A percentile compares a stretch with the other conserved stretches of the same genome.
Conservation (phyloP, 2,329 filamentous ascomycete genomes). For the Penicillium sp. region DNA sequence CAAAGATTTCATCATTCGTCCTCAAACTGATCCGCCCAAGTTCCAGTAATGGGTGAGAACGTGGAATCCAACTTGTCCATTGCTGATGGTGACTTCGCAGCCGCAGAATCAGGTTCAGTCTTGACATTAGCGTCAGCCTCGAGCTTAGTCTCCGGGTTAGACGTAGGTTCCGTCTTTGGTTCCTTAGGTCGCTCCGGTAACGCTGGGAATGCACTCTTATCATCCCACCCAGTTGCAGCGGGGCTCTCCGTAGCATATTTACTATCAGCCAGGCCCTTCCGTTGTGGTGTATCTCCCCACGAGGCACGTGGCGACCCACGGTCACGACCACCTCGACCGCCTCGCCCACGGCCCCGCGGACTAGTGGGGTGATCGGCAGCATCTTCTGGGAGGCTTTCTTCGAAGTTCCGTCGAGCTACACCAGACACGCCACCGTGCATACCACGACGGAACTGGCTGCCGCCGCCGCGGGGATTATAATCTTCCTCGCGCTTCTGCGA, state of each 20-base stretch:
- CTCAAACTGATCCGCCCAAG: slow-evolving; percentile 37
- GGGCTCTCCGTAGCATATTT: slow-evolving; percentile 13
- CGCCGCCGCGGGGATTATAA: slow-evolving; percentile 43
- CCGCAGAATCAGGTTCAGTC: not conserved
- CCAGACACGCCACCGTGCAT: slow-evolving; percentile 51
- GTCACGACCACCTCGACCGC: slow-evolving; percentile 27
- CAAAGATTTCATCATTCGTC: slow-evolving; percentile 9
- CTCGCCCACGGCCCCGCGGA: slow-evolving; percentile 32
- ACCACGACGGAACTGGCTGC: slow-evolving; percentile 48
- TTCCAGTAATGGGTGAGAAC: slow-evolving; percentile 30
- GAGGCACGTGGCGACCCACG: slow-evolving; percentile 26
- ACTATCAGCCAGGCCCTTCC: slow-evolving; percentile 19
- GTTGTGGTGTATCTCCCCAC: slow-evolving; percentile 21
- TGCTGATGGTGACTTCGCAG: slow-evolving; percentile 6
- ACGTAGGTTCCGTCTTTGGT: slow-evolving; percentile 9
- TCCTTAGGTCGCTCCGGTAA: slow-evolving; percentile 30
- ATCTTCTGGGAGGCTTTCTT: slow-evolving; percentile 25
- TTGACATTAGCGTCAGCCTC: not conserved
- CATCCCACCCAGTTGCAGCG: slow-evolving; percentile 25
- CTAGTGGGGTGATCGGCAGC: slow-evolving; percentile 21
- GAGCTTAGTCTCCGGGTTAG: slow-evolving; percentile 1
- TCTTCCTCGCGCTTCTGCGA: slow-evolving; percentile 57
- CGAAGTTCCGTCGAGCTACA: slow-evolving; percentile 30
- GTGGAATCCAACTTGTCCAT: slow-evolving; percentile 27
- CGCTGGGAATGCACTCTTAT: slow-evolving; percentile 38